Evolutionary conservation across 768 basidiomycete genomes (phyloP), one percentile per base, ranked within the genome.

Genomic region (Lanmaoa rubissima): DNA sequence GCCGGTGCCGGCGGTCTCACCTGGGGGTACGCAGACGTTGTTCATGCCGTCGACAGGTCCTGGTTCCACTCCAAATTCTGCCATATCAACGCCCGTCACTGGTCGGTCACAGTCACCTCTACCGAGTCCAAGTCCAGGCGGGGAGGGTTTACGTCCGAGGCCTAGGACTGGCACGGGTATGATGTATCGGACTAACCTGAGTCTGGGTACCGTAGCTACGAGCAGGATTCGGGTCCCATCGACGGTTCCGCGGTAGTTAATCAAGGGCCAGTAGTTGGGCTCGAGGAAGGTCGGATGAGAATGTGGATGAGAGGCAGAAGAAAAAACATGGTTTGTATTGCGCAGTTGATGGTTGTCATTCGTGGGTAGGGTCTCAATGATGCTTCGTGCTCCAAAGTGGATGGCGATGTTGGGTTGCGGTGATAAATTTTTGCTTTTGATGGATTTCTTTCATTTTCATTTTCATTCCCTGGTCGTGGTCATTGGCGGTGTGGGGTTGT

Each of bases 151-250:
- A 4, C 71, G 75, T 16, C 83, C 82, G 19, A 79, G 73, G 59
- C 85, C 86, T 11, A 70, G 86, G 31, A 87, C 81, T 11, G 86
- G 86, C 7, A 85, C 86, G 12, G 86, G 86, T n/a, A 88, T 88
- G 86, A 71, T 75, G 38, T 88, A 88, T 63, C 76, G 81, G 44
- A 81, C 74, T 38, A 70, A 66, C 34, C 34, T 69, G 48, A 55
- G 55, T 35, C 56, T 55, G 21, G 49, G 43, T 16, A 45, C 64
- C 31, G 50, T 46, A 13, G 47, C 75, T 69, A 69, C 75, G 67
- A 65, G 63, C 14, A 69, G 65, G 17, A 81, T 80, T 72, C 76
- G 73, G 13, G 75, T 74, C 10, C 68, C 71, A 3, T 67, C 68
- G 6, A 54, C 43, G 55, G 50, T 61, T n/a, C n/a, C 49, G 34